Percentiles rank a stretch among this genome's conserved stretches.
phyloP scores from a whole-genome alignment of 257 asterid genomes.

The Echites panduratus region DNA sequence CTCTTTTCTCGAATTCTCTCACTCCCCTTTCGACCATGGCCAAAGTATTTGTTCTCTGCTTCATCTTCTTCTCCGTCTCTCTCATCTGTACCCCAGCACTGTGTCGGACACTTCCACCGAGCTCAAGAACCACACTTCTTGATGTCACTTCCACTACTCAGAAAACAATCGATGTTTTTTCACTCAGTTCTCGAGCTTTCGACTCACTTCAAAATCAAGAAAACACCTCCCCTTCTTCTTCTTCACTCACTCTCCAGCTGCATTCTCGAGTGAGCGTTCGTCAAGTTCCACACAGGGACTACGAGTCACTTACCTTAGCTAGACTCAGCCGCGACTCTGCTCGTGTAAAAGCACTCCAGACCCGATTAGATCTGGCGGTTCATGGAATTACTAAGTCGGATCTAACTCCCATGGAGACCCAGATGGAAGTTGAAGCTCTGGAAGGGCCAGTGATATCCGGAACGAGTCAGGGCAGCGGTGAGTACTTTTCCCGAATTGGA shows the following conservation, averaged over 20 bases:
- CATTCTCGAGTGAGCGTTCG: constrained; percentile 64
- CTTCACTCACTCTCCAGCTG: constrained; percentile 39
- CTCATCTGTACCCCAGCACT: constrained; percentile 25
- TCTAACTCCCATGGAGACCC: constrained; percentile 59
- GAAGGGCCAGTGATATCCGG: constrained; percentile 75
- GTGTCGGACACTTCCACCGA: constrained; percentile 39
- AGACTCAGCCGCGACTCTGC: constrained; percentile 76
- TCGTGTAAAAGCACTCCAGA: constrained; percentile 60
- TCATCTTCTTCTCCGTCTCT: constrained; percentile 26
- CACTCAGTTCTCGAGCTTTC: constrained; percentile 21
- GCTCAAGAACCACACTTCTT: constrained; percentile 30
- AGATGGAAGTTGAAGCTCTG: constrained; percentile 45
- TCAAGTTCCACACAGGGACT: constrained; percentile 38
- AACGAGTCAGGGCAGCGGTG: constrained; percentile 96
- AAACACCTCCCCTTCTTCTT: constrained; percentile 13
- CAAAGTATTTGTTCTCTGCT: constrained; percentile 18
- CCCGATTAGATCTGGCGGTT: constrained; percentile 67
- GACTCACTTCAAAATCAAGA: constrained; percentile 35
- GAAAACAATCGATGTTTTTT: constrained; percentile 40
- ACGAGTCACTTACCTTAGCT: constrained; percentile 47
- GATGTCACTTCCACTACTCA: constrained; percentile 45
- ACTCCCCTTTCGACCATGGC: constrained; percentile 27
- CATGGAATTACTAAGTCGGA: constrained; percentile 45
- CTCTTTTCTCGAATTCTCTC: background rate
- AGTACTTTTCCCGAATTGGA: constrained; percentile 84